Evolutionary conservation across 495 filamentous ascomycete genomes (phyloP), one percentile per base, ranked within the genome.

Genomic region (Aspergillus diversus): DNA sequence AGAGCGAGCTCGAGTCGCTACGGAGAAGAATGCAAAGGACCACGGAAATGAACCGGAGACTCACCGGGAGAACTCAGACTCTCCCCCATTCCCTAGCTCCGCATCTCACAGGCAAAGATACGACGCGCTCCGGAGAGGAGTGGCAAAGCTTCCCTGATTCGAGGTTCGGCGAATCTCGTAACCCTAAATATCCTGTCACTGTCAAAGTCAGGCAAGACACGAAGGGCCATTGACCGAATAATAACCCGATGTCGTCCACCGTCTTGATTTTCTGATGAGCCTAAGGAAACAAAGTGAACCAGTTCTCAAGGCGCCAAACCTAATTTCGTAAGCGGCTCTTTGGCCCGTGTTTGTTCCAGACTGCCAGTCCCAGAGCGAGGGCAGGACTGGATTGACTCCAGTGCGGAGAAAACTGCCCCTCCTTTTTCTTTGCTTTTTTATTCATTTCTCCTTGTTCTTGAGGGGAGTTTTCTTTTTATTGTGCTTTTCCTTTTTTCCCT

Each of bases 251-350:
- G 33, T 21, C 47, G 16, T 17, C 47, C 47, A 17, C 17, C 17
- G 47, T 53, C 47, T 53, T 37, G 43, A 33, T 8, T 8, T 43
- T 42, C 31, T 51, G 49, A 27, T 54, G 33, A 17, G 47, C 47
- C 52, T 35, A 50, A 47, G 34, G 17, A 32, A 32, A 54, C 31
- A 17, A 27, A 6, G 21, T n/a, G 13, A n/a, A 31, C n/a, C 53
- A 56, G 37, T 34, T 39, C 52, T 43, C 17, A 32, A 46, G 8
- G 21, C 54, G 34, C 65, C 55, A 59, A 55, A 46, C 48, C 49
- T 11, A 64, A 55, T 33, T 16, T 15, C 57, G 56, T 61, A 68
- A 62, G 66, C 62, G 62, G 62, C 59, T 64, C 66, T 68, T 57
- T 63, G 50, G 66, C 56, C 59, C 59, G 60, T 63, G 57, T 16